Evolutionary conservation across 2,329 filamentous ascomycete genomes (phyloP), one percentile per base, ranked within the genome.

Genomic region (Apiospora koreana): DNA sequence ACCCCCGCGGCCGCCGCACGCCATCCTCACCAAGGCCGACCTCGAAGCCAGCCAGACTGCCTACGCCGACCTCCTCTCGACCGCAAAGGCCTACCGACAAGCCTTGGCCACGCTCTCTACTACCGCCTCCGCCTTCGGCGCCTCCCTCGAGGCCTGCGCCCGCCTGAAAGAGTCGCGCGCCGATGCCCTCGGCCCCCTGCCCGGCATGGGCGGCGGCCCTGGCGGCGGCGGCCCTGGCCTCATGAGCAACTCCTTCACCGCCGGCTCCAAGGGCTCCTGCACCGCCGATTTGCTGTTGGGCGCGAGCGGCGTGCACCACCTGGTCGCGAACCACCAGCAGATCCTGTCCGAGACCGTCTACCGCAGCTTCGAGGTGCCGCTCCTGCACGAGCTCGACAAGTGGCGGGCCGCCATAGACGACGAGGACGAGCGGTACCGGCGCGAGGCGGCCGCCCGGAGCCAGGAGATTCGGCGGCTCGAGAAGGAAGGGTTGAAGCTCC

Each of bases 291-390:
- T 85, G 68, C 83, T 92, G 62, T 82, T 92, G 71, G 86, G 88
- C 41, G 87, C 89, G 16, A 87, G 88, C 43, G 90, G 90, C 45
- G 85, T 92, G 50, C 90, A 92, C 77, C 89, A 92, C 75, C 84
- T 92, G 25, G 84, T 92, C 70, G 90, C 90, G 64, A 92, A 92
- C 80, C 90, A 92, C 82, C 88, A 91, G 78, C 89, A 92, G 77
- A 92, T 92, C 75, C 85, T 92, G 3, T 88, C 86, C 73, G 90
- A 92, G 80, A 92, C 89, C 0, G 88, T 92, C 10, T 92, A 92
- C 79, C 85, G 90, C 69, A 86, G 85, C 71, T 92, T 92, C 77
- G 90, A 92, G 79, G 89, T 92, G 46, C 90, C 90, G 4, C 82
- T 92, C 28, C 83, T 92, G n/a, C 89, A 92, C 80, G 90, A 92